phyloP scores from a whole-genome alignment of 805 yeast genomes.

The Tetrapisispora fleetii region DNA sequence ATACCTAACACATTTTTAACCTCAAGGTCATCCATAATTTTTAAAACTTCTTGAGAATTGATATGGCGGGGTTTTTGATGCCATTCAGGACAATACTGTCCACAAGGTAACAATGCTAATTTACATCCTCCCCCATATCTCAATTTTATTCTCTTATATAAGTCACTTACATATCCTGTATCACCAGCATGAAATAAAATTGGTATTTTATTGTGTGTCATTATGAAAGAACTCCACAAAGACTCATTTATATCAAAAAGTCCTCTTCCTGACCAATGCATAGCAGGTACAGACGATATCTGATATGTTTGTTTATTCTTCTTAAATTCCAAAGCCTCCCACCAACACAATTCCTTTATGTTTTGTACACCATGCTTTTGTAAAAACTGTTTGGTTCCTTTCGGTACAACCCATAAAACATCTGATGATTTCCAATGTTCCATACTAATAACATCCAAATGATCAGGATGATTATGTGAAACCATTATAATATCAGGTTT shows the following conservation, averaged over 20 bases:
- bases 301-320: constrained; percentile 47
- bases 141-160: constrained; percentile 57
- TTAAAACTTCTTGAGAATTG: constrained; percentile 66
- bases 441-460: constrained; percentile 60
- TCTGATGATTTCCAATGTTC: constrained; percentile 24
- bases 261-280: constrained; percentile 93
- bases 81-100: constrained; percentile 93
- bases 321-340: constrained; percentile 54
- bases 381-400: constrained; percentile 58
- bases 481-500: constrained; percentile 65
- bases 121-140: constrained; percentile 49
- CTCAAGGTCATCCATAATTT: constrained; percentile 53
- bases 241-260: constrained; percentile 72
- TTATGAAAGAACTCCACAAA: constrained; percentile 81
- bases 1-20: constrained; percentile 69
- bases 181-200: constrained; percentile 89
- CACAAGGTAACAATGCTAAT: constrained; percentile 79
- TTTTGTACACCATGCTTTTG: constrained; percentile 49
- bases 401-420: constrained; percentile 78
- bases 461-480: constrained; percentile 94
- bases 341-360: constrained; percentile 81
- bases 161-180: constrained; percentile 74
- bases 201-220: constrained; percentile 58
- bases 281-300: constrained; percentile 82
- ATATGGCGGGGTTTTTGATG: constrained; percentile 86